Conservation (phyloP, 2,329 filamentous ascomycete genomes). For the Huntiella savannae region DNA sequence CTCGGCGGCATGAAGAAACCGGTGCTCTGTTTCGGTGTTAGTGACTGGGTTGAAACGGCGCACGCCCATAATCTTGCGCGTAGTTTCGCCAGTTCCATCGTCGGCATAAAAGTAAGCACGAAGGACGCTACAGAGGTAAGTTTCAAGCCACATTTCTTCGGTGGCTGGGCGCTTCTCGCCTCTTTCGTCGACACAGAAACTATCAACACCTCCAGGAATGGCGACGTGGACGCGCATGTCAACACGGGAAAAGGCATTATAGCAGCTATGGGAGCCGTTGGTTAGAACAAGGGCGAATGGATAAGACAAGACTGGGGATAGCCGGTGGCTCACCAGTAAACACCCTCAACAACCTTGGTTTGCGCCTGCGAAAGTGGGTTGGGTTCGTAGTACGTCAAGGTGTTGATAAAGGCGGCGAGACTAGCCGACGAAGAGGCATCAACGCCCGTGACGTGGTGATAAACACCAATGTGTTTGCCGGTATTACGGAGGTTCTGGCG, state of each 20-base stretch:
- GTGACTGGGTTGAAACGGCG: conserved; percentile 93
- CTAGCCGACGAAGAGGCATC: conserved; percentile 96
- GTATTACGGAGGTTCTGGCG: conserved; percentile 47
- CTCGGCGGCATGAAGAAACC: conserved; percentile 85
- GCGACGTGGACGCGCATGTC: conserved; percentile 98
- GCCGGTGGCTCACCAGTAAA: conserved; percentile 56
- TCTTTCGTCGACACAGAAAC: conserved; percentile 91
- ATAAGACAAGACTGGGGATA: conserved; percentile 7
- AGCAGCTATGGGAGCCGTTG: conserved; percentile 37
- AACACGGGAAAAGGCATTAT: conserved; percentile 95
- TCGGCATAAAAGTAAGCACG: conserved; percentile 94
- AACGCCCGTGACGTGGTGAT: conserved; percentile 93
- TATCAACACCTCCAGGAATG: conserved; percentile 89
- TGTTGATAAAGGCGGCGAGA: conserved; percentile 95
- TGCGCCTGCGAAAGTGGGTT: conserved; percentile 44
- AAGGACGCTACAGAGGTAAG: conserved; percentile 86
- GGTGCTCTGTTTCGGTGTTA: conserved; percentile 94
- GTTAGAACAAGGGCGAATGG: not conserved
- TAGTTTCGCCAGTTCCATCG: conserved; percentile 80
- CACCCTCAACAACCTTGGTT: conserved; percentile 78
- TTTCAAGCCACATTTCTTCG: conserved; percentile 91
- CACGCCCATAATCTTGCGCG: conserved; percentile 94
- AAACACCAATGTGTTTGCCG: conserved; percentile 59
- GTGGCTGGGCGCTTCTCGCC: conserved; percentile 87
- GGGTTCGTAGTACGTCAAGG: conserved; percentile 65